Conservation (phyloP, 2,329 filamentous ascomycete genomes). For the Fusarium proliferatum region DNA sequence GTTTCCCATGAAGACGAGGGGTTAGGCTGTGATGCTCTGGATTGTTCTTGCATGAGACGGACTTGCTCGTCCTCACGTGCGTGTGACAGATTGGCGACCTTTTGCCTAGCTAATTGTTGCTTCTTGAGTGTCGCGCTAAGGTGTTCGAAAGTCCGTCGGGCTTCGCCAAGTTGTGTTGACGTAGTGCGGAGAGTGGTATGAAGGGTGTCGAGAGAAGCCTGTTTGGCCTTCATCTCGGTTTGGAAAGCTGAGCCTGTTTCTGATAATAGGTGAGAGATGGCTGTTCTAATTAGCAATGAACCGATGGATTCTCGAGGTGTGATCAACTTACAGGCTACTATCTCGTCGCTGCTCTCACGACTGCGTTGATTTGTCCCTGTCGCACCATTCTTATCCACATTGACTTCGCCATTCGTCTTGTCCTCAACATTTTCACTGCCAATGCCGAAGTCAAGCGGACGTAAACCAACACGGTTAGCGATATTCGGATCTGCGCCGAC, state of each 20-base stretch:
- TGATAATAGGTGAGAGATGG: conserved; percentile 84
- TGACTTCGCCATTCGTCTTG: conserved; percentile 55
- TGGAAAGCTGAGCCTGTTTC: conserved; percentile 84
- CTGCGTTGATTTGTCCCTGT: conserved; percentile 64
- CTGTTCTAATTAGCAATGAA: conserved; percentile 51
- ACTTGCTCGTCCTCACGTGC: conserved; percentile 77
- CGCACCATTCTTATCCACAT: conserved; percentile 57
- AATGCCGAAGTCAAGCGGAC: conserved; percentile 94
- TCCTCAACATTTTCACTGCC: conserved; percentile 70
- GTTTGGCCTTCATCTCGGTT: conserved; percentile 83
- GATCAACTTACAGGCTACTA: conserved; percentile 76
- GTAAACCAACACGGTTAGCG: conserved; percentile 87
- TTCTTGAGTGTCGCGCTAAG: conserved; percentile 73
- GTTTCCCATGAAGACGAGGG: conserved; percentile 64
- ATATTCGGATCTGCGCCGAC: conserved; percentile 95
- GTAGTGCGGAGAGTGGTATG: conserved; percentile 84
- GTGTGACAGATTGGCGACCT: conserved; percentile 80
- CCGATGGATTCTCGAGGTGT: neutral
- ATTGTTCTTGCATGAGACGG: conserved; percentile 56
- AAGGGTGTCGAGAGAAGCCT: conserved; percentile 82
- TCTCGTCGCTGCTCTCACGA: conserved; percentile 81
- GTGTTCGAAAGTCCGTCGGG: conserved; percentile 77
- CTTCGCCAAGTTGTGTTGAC: conserved; percentile 81
- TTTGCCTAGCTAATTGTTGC: conserved; percentile 74
- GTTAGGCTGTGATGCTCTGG: conserved; percentile 55